phyloP scores from a whole-genome alignment of 2,329 filamentous ascomycete species.

The Colletotrichum echinochloae region DNA sequence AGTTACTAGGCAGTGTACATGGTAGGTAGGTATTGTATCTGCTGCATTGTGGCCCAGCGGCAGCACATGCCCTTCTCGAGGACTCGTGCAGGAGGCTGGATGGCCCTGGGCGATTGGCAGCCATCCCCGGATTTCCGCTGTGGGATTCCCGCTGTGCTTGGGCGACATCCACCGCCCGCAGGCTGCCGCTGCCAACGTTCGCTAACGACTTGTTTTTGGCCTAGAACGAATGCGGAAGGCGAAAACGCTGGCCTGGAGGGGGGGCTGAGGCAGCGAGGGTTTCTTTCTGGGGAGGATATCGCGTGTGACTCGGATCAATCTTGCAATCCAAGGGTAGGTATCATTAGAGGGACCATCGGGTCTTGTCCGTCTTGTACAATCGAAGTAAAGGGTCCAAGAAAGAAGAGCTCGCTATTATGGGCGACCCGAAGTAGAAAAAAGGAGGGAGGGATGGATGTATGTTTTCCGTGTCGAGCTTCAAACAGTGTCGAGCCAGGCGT shows the following conservation, averaged over 20 bases:
- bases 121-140: constrained; percentile 26
- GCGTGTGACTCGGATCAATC: neutral
- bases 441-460: neutral
- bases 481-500: neutral
- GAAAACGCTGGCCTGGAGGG: neutral
- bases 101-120: neutral
- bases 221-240: constrained; percentile 16
- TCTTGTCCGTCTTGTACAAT: neutral
- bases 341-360: neutral
- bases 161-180: neutral
- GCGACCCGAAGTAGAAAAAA: neutral
- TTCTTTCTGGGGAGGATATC: constrained; percentile 19
- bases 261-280: constrained; percentile 3
- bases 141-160: constrained; percentile 3
- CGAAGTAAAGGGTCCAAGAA: neutral
- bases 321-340: neutral
- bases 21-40: neutral
- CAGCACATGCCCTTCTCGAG: constrained; percentile 12
- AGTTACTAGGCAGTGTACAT: too few species aligned
- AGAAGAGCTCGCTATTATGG: neutral
- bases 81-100: constrained; percentile 11
- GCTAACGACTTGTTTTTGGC: neutral
- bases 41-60: neutral
- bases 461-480: neutral
- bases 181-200: neutral